Evolutionary conservation across 2,329 filamentous ascomycete genomes (phyloP).

Genomic region (Hypoxylon rubiginosum): DNA sequence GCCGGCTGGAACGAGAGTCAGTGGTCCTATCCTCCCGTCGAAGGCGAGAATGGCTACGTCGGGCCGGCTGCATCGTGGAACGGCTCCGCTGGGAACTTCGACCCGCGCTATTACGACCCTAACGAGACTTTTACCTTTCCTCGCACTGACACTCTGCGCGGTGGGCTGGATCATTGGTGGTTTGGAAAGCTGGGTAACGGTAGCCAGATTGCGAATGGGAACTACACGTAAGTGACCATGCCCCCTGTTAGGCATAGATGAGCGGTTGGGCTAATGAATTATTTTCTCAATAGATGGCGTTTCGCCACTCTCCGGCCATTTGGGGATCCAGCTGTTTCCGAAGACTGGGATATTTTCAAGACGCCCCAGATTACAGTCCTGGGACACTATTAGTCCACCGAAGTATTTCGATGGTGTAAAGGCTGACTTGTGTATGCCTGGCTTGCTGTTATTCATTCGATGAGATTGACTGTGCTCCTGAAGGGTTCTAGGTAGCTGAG

Average conservation of each 20-base stretch:
- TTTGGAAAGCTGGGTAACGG: constrained; percentile 41
- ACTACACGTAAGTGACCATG: constrained; percentile 37
- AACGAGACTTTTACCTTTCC: constrained; percentile 47
- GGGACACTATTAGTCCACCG: constrained; percentile 39
- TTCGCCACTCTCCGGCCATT: constrained; percentile 40
- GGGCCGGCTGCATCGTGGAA: constrained; percentile 46
- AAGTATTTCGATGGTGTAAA: too few relatives aligned
- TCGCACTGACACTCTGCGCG: constrained; percentile 36
- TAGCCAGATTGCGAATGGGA: constrained; percentile 37
- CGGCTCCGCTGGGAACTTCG: constrained; percentile 37
- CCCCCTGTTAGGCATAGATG: too few relatives aligned
- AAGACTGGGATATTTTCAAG: constrained; percentile 37
- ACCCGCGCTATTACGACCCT: constrained; percentile 42
- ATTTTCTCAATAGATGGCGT: constrained; percentile 33
- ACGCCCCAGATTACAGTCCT: constrained; percentile 37
- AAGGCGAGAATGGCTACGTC: constrained; percentile 48
- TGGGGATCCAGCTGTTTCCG: constrained; percentile 32
- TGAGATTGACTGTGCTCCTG: not conserved
- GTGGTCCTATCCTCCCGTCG: constrained; percentile 49
- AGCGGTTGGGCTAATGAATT: not conserved
- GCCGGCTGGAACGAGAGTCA: constrained; percentile 43
- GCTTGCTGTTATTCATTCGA: not conserved
- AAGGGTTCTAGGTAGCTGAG: not conserved
- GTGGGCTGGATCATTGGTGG: constrained; percentile 33
- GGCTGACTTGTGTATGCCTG: too few relatives aligned